These are phyloP conservation scores for Pouteria glomerata DNA, from an alignment of 148 eudicot genomes.

Conservation along the genomic window DNA sequence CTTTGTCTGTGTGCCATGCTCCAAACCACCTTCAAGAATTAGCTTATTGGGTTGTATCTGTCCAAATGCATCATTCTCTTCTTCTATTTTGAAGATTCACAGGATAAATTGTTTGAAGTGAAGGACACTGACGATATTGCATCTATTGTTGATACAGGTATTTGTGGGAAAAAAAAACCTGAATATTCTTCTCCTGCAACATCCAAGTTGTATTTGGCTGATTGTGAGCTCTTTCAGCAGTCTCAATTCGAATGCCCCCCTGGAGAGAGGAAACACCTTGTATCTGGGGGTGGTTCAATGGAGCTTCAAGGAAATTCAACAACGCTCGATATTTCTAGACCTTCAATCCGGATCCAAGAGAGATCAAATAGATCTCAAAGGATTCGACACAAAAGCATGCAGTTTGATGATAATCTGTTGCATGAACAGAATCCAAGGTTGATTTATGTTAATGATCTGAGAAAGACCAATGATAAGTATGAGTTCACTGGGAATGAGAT, in stretches of 20 bases:
- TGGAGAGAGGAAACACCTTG: conserved; percentile 46
- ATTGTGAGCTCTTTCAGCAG: conserved; percentile 29
- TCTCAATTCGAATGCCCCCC: conserved; percentile 40
- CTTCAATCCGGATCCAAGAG: conserved; percentile 41
- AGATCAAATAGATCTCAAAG: conserved; percentile 43
- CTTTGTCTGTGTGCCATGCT: conserved; percentile 27
- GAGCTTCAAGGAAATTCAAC: conserved; percentile 36
- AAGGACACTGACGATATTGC: conserved; percentile 24
- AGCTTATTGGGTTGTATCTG: conserved; percentile 36
- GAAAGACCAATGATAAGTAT: conserved; percentile 64
- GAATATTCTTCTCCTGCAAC: conserved; percentile 22
- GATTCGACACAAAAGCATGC: conserved; percentile 59
- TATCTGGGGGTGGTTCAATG: conserved; percentile 69
- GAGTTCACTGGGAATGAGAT: conserved; percentile 75
- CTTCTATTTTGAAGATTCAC: conserved; percentile 28
- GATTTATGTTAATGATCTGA: conserved; percentile 63
- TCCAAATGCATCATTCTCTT: conserved; percentile 26
- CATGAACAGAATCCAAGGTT: conserved; percentile 62
- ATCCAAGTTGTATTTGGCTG: conserved; percentile 32
- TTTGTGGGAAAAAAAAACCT: conserved; percentile 21
- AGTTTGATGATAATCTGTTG: conserved; percentile 51
- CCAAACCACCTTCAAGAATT: conserved; percentile 20
- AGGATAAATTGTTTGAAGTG: conserved; percentile 22
- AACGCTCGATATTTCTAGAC: conserved; percentile 41
- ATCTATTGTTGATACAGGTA: conserved; percentile 24